Percentiles rank a stretch among this genome's conserved stretches.
These are phyloP conservation scores for Sclerotinia borealis DNA, from an alignment of 2,329 filamentous ascomycete species.

Conservation along the genomic window DNA sequence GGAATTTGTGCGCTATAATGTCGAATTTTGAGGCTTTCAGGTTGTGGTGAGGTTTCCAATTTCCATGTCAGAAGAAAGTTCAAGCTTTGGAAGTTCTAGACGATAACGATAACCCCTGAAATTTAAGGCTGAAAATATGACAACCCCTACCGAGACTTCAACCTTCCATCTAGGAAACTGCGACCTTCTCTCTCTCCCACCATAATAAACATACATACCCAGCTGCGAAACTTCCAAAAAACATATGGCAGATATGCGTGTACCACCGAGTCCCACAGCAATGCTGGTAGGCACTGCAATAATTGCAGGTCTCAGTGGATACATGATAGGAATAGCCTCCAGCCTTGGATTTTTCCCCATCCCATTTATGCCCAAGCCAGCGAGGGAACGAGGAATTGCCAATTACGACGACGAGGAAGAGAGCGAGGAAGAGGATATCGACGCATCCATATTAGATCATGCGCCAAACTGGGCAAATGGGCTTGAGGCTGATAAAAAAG, in stretches of 20 bases:
- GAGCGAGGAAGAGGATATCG: slow-evolving; percentile 62
- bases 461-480: slow-evolving; percentile 63
- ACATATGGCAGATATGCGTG: slow-evolving; percentile 28
- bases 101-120: neutral
- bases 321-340: slow-evolving; percentile 68
- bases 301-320: slow-evolving; percentile 68
- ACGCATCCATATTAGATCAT: slow-evolving; percentile 54
- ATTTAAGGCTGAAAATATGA: neutral
- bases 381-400: slow-evolving; percentile 44
- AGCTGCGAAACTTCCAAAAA: neutral
- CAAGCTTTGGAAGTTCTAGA: neutral
- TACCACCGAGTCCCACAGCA: slow-evolving; percentile 34
- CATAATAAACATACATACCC: neutral
- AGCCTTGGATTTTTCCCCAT: slow-evolving; percentile 69
- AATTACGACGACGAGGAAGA: slow-evolving; percentile 56
- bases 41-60: neutral
- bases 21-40: neutral
- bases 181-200: too few species aligned
- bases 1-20: slow-evolving; percentile 4
- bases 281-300: slow-evolving; percentile 69
- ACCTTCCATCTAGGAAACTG: neutral
- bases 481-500: slow-evolving; percentile 50
- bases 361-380: slow-evolving; percentile 25
- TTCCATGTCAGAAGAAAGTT: neutral
- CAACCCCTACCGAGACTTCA: neutral